phyloP scores from a whole-genome alignment of 2,329 filamentous ascomycete genomes.

The Tolypocladium ophioglossoides region DNA sequence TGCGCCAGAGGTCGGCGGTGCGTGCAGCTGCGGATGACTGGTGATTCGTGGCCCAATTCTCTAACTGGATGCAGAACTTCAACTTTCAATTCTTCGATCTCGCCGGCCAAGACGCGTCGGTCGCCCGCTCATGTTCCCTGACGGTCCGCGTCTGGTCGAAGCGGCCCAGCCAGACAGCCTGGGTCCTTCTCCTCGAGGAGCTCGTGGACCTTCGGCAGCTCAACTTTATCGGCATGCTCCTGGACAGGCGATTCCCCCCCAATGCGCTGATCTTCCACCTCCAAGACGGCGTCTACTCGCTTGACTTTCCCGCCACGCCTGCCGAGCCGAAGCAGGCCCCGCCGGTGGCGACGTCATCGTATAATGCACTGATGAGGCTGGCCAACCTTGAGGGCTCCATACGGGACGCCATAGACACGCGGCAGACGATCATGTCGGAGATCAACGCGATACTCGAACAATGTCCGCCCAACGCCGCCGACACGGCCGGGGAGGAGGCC shows the following conservation, averaged over 20 bases:
- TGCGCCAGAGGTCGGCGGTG: conserved; percentile 63
- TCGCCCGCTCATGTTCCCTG: conserved; percentile 56
- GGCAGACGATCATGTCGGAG: conserved; percentile 63
- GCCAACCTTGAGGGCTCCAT: conserved; percentile 85
- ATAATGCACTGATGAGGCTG: conserved; percentile 78
- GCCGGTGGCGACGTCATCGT: conserved; percentile 59
- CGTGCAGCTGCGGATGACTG: conserved; percentile 4
- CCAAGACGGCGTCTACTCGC: conserved; percentile 75
- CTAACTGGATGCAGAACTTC: conserved; percentile 50
- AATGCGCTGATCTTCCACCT: conserved; percentile 84
- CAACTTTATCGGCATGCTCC: conserved; percentile 67
- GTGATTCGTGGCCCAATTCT: neutral
- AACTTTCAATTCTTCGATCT: conserved; percentile 82
- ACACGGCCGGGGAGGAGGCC: conserved; percentile 38
- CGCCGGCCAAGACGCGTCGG: conserved; percentile 44
- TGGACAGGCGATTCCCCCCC: conserved; percentile 59
- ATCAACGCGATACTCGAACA: conserved; percentile 52
- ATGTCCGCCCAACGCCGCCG: conserved; percentile 29
- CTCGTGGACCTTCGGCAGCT: conserved; percentile 59
- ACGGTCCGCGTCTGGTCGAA: conserved; percentile 67
- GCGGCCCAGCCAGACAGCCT: conserved; percentile 38
- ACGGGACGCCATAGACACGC: conserved; percentile 74
- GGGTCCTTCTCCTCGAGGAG: conserved; percentile 59
- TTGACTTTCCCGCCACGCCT: conserved; percentile 49
- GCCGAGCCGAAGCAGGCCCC: conserved; percentile 43